Conservation (phyloP, 352 stramenopile species). For the Phytophthora europaea region DNA sequence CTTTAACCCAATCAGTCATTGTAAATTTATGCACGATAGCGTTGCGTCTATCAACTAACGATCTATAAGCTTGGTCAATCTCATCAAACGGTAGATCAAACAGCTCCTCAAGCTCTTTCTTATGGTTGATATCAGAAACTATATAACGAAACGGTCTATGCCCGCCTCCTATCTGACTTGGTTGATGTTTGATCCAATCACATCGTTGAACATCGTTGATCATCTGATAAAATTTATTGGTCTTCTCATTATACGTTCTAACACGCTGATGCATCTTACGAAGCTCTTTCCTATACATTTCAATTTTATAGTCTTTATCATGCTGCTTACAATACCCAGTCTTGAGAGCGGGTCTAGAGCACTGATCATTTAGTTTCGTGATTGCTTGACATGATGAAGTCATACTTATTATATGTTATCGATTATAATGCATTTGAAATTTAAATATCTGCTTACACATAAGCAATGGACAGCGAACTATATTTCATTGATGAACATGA, state of each 20-base stretch:
- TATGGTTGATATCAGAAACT: neutral
- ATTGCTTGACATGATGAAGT: neutral
- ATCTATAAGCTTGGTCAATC: too few relatives aligned
- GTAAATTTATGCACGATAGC: conserved; percentile 6
- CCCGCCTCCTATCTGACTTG: neutral
- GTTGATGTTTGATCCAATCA: conserved; percentile 1
- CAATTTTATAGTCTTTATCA: conserved; percentile 9
- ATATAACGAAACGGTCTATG: neutral
- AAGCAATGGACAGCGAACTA: too few relatives aligned
- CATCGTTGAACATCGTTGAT: neutral
- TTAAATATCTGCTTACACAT: too few relatives aligned
- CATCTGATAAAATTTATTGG: neutral
- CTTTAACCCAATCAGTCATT: neutral
- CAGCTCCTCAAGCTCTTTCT: neutral
- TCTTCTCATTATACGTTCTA: neutral
- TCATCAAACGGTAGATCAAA: conserved; percentile 16
- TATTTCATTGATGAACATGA: too few relatives aligned
- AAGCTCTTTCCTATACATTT: conserved; percentile 4
- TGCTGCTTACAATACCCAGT: conserved; percentile 11
- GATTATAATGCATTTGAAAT: too few relatives aligned
- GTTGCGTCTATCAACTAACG: too few relatives aligned
- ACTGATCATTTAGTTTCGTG: conserved; percentile 1
- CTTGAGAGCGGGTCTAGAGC: neutral
- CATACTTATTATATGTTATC: too few relatives aligned
- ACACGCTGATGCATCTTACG: neutral